These are phyloP conservation scores for Magnolia officinalis DNA, from an alignment of 164 flowering plant species.

Conservation along the genomic window DNA sequence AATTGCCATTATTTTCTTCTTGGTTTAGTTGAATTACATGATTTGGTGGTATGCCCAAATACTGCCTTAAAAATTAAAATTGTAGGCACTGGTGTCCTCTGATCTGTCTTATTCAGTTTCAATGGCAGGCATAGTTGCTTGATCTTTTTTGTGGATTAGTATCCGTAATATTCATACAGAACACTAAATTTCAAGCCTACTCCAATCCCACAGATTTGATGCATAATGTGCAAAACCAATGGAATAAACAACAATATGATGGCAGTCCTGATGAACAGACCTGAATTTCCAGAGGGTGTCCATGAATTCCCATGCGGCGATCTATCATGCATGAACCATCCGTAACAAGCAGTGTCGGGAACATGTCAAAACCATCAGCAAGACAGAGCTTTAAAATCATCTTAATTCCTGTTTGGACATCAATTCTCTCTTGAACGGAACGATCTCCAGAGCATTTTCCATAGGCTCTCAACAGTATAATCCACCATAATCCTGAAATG, in stretches of 20 bases:
- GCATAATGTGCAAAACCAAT: too few relatives aligned
- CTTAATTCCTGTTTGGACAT: constrained; percentile 84
- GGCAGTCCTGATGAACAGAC: constrained; percentile 18
- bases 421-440: constrained; percentile 68
- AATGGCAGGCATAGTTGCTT: not conserved
- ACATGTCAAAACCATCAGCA: constrained; percentile 88
- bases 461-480: constrained; percentile 74
- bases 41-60: too few relatives aligned
- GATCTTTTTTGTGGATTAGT: too few relatives aligned
- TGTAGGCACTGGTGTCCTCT: not conserved
- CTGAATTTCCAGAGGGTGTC: constrained; percentile 89
- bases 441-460: constrained; percentile 75
- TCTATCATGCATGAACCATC: constrained; percentile 95
- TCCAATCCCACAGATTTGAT: too few relatives aligned
- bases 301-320: constrained; percentile 88
- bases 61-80: not conserved
- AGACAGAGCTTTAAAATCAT: constrained; percentile 80
- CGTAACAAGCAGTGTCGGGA: constrained; percentile 74
- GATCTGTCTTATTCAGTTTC: not conserved
- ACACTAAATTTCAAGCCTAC: too few relatives aligned
- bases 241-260: too few relatives aligned
- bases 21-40: too few relatives aligned
- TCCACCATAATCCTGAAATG: constrained; percentile 76
- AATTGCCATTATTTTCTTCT: too few relatives aligned
- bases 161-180: too few relatives aligned